These are phyloP conservation scores for Neurospora cerealis DNA, from an alignment of 495 filamentous ascomycete species.

Conservation along the genomic window DNA sequence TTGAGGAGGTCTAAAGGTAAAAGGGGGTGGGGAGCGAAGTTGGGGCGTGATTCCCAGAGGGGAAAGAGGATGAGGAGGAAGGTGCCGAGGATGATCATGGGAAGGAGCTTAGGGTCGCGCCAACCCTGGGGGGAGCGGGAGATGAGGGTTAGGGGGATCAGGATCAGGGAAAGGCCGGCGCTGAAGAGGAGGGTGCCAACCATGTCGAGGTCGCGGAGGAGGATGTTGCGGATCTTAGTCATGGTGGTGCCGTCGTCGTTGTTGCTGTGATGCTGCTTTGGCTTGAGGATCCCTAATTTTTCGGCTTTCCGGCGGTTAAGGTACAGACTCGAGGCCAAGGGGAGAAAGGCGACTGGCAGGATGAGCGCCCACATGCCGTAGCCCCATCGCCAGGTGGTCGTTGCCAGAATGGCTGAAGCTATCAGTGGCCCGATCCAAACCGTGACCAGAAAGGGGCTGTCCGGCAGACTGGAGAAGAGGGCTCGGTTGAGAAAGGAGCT, in stretches of 20 bases:
- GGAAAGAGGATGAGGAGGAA: constrained; percentile 46
- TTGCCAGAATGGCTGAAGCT: constrained; percentile 31
- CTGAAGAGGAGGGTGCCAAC: constrained; percentile 47
- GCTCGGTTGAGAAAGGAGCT: constrained; percentile 53
- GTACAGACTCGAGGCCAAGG: constrained; percentile 42
- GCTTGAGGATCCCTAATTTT: constrained; percentile 24
- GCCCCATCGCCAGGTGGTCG: constrained; percentile 50
- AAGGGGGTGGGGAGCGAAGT: constrained; percentile 45
- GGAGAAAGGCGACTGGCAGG: constrained; percentile 42
- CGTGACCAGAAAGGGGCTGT: constrained; percentile 52
- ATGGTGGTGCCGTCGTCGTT: neutral
- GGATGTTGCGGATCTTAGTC: constrained; percentile 24
- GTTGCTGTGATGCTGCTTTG: constrained; percentile 1
- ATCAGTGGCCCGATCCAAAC: constrained; percentile 41
- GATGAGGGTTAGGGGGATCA: constrained; percentile 52
- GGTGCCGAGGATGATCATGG: constrained; percentile 46
- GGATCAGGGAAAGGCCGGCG: constrained; percentile 49
- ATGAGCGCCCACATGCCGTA: constrained; percentile 52
- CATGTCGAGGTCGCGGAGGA: constrained; percentile 49
- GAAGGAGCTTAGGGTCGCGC: constrained; percentile 42
- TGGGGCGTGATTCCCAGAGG: constrained; percentile 44
- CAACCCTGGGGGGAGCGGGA: constrained; percentile 40
- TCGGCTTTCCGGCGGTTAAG: constrained; percentile 45
- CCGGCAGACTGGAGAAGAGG: constrained; percentile 48
- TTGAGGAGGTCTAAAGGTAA: constrained; percentile 49